Evolutionary conservation across 768 basidiomycete species (phyloP).

Genomic region (Flagelloscypha sp.): DNA sequence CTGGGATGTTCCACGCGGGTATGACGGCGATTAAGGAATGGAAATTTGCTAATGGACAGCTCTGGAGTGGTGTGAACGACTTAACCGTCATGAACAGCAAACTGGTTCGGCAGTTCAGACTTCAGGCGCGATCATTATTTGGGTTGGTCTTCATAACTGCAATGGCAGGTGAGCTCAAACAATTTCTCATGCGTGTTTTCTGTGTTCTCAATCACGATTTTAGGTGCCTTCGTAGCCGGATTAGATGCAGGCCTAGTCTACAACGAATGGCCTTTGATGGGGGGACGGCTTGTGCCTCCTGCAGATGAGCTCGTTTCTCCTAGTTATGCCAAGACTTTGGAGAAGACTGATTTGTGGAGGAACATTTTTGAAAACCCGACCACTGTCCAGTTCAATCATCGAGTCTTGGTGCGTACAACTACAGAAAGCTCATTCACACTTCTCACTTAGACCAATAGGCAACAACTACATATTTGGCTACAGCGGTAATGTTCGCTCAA

Average conservation of each 20-base stretch:
- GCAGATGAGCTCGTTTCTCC: slow-evolving; percentile 71
- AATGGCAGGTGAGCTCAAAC: slow-evolving; percentile 59
- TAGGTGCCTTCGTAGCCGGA: slow-evolving; percentile 97
- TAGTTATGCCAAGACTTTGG: slow-evolving; percentile 60
- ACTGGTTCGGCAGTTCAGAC: slow-evolving; percentile 48
- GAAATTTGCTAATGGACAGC: slow-evolving; percentile 51
- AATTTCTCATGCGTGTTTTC: slow-evolving; percentile 3
- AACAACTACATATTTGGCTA: slow-evolving; percentile 71
- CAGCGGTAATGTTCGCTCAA: slow-evolving; percentile 52
- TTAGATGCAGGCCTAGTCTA: slow-evolving; percentile 95
- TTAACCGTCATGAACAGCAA: slow-evolving; percentile 48
- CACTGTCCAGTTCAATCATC: slow-evolving; percentile 95
- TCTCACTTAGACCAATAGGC: slow-evolving; percentile 40
- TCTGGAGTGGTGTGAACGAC: slow-evolving; percentile 48
- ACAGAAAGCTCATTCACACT: background rate
- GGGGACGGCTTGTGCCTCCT: slow-evolving; percentile 77
- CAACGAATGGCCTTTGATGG: slow-evolving; percentile 98
- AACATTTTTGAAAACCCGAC: slow-evolving; percentile 97
- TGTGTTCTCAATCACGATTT: slow-evolving; percentile 1
- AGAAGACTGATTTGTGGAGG: slow-evolving; percentile 77
- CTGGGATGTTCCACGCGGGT: slow-evolving; percentile 83
- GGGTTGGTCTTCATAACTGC: slow-evolving; percentile 87
- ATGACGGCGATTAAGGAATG: slow-evolving; percentile 72
- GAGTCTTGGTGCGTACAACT: slow-evolving; percentile 67
- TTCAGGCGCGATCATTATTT: slow-evolving; percentile 52